Percentiles rank a stretch among this genome's conserved stretches.
These are phyloP conservation scores for Thermomucor indicae-seudaticae DNA, from an alignment of 371 early-diverging fungal genomes.

Conservation along the genomic window DNA sequence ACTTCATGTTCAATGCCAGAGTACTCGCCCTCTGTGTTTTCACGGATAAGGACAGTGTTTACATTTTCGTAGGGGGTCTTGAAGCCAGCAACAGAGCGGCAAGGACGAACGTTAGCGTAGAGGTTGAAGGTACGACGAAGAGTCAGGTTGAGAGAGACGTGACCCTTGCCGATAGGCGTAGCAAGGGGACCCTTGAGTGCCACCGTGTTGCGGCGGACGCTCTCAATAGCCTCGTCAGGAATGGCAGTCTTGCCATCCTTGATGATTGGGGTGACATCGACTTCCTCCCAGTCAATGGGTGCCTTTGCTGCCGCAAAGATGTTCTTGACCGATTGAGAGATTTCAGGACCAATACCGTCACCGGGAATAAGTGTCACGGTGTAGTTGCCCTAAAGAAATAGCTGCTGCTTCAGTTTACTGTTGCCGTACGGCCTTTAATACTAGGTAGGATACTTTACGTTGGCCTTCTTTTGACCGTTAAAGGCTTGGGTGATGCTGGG, in stretches of 20 bases:
- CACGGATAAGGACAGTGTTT: constrained; percentile 96
- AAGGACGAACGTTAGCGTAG: constrained; percentile 98
- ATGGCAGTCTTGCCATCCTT: constrained; percentile 92
- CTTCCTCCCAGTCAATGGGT: constrained; percentile 97
- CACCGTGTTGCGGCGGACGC: constrained; percentile 92
- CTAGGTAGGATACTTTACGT: constrained; percentile 35
- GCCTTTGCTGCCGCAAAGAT: constrained; percentile 93
- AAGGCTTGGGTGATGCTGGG: constrained; percentile 60
- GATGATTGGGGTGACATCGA: constrained; percentile 91
- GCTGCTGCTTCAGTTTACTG: neutral
- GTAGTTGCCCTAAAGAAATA: constrained; percentile 60
- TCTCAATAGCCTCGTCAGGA: constrained; percentile 86
- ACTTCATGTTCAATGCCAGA: constrained; percentile 97
- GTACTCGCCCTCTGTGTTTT: constrained; percentile 99
- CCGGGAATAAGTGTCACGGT: constrained; percentile 96
- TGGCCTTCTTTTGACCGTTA: constrained; percentile 60
- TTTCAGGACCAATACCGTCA: constrained; percentile 99
- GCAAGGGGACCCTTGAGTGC: constrained; percentile 97
- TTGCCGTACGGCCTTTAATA: neutral
- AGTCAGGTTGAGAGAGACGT: constrained; percentile 97
- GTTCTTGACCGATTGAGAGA: constrained; percentile 86
- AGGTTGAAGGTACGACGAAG: constrained; percentile 96
- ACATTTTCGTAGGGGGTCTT: constrained; percentile 96
- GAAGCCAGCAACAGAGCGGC: constrained; percentile 92
- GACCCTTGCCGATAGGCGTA: constrained; percentile 98